Evolutionary conservation across 805 yeast species (phyloP).

Genomic region (Sugiyamaella floridensis): DNA sequence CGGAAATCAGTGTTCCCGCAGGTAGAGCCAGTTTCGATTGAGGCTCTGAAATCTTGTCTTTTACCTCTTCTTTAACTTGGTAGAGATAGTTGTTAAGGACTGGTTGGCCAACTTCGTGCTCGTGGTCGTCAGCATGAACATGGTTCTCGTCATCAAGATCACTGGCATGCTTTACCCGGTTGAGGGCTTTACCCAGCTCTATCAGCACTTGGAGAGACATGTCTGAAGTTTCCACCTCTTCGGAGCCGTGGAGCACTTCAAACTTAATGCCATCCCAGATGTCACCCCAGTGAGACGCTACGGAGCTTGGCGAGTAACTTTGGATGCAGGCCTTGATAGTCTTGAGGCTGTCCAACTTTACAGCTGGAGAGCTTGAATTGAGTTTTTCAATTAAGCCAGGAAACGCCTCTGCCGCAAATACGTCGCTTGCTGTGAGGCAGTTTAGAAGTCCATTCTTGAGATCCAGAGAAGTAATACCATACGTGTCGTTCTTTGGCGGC

Average conservation of each 20-base stretch:
- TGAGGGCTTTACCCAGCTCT: constrained; percentile 37
- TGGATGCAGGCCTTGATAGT: constrained; percentile 54
- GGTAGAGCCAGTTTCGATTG: constrained; percentile 53
- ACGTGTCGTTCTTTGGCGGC: constrained; percentile 85
- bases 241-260: constrained; percentile 81
- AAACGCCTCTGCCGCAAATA: constrained; percentile 65
- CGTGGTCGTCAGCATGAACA: neutral
- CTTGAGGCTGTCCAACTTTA: constrained; percentile 61
- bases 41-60: constrained; percentile 43
- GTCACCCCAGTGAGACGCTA: constrained; percentile 58
- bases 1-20: constrained; percentile 52
- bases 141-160: neutral
- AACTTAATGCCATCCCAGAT: constrained; percentile 85
- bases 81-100: constrained; percentile 35
- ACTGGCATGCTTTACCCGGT: constrained; percentile 11
- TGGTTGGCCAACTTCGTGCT: constrained; percentile 23
- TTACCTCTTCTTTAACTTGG: constrained; percentile 36
- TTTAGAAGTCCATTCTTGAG: constrained; percentile 55
- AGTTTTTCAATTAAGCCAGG: constrained; percentile 56
- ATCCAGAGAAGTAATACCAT: constrained; percentile 68
- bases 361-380: constrained; percentile 21
- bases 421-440: constrained; percentile 54
- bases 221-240: constrained; percentile 35
- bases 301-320: constrained; percentile 42
- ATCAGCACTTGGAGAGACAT: constrained; percentile 41